Conservation (phyloP, 352 stramenopile genomes). For the Globisporangium acanthophoron region DNA sequence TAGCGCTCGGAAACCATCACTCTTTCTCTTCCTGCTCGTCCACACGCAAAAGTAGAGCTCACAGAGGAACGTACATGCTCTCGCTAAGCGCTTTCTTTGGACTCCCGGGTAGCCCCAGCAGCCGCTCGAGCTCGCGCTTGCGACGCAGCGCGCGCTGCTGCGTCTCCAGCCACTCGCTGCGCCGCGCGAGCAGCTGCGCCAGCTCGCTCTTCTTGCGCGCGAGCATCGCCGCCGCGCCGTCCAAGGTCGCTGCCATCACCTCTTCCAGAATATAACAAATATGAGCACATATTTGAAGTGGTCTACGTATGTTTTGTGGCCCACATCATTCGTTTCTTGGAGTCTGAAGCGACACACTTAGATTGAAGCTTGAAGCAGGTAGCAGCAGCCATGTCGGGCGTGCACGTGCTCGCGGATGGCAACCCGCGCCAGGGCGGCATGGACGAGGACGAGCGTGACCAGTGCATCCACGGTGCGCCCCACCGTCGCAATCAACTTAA, state of each 20-base stretch:
- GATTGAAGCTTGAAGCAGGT: too few species aligned
- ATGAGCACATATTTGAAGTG: too few species aligned
- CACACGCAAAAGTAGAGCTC: too few species aligned
- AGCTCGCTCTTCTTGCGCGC: constrained; percentile 13
- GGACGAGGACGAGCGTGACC: constrained; percentile 69
- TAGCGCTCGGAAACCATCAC: background rate
- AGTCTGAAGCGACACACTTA: too few species aligned
- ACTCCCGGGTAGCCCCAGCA: constrained; percentile 1
- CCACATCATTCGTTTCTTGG: too few species aligned
- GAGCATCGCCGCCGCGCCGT: background rate
- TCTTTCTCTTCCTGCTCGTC: background rate
- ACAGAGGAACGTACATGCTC: background rate
- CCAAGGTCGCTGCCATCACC: constrained; percentile 1
- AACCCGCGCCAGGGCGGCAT: constrained; percentile 76
- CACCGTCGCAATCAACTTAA: background rate
- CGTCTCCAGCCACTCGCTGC: constrained; percentile 20
- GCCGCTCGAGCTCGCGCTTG: constrained; percentile 8
- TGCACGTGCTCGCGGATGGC: constrained; percentile 65
- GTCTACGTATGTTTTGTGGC: too few species aligned
- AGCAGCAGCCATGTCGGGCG: constrained; percentile 43
- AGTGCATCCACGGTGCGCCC: constrained; percentile 67
- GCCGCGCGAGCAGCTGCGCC: constrained; percentile 14
- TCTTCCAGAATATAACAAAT: background rate
- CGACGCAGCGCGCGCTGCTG: constrained; percentile 21
- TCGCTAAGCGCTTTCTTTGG: background rate